These are phyloP conservation scores for Hanseniaspora opuntiae DNA, from an alignment of 805 yeast genomes.

Conservation along the genomic window DNA sequence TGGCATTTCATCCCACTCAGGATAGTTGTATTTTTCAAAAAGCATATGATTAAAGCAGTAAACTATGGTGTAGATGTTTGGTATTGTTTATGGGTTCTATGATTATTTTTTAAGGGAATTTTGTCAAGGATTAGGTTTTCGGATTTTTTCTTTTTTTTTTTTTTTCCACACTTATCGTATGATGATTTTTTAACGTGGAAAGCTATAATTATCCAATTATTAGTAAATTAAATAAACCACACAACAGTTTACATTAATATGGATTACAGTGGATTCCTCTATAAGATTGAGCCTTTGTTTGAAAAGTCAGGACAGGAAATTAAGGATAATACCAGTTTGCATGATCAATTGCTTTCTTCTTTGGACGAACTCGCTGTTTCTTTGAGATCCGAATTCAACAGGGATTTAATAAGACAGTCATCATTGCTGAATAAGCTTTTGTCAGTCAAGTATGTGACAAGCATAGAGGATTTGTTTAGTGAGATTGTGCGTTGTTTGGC, in stretches of 20 bases:
- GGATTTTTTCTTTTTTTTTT: neutral
- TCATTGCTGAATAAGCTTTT: conserved; percentile 16
- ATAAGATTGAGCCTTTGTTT: conserved; percentile 23
- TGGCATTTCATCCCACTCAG: conserved; percentile 42
- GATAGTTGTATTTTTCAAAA: neutral
- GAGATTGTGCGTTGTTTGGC: conserved; percentile 26
- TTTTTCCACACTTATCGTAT: neutral
- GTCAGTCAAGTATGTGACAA: neutral
- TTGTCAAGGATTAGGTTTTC: neutral
- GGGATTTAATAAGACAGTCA: conserved; percentile 21
- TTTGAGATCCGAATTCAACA: conserved; percentile 21
- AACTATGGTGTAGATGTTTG: too few species aligned
- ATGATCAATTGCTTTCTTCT: conserved; percentile 12
- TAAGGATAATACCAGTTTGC: conserved; percentile 1
- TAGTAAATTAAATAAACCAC: neutral
- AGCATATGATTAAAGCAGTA: neutral
- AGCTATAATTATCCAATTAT: neutral
- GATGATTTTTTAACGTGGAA: neutral
- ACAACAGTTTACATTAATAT: conserved; percentile 12
- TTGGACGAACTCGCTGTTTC: conserved; percentile 24
- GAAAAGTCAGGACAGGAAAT: neutral
- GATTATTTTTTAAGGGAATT: neutral
- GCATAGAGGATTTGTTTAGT: conserved; percentile 18
- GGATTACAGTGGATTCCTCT: conserved; percentile 25
- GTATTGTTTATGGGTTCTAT: neutral